phyloP scores from a whole-genome alignment of 163 green algal genomes.

The Smithsoniella earleae region DNA sequence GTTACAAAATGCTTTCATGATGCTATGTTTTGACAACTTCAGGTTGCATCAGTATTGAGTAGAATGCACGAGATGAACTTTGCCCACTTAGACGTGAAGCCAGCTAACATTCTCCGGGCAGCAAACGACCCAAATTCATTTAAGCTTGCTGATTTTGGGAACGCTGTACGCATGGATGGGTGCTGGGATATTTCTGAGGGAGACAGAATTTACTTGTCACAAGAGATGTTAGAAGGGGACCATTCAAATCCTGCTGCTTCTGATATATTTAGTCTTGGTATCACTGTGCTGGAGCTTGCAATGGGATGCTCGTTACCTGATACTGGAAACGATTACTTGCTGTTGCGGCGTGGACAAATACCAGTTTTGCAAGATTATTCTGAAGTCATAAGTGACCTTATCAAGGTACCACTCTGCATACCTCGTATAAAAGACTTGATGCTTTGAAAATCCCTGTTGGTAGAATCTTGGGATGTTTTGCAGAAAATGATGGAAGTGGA shows the following conservation, averaged over 20 bases:
- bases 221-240: neutral
- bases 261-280: slow-evolving; percentile 11
- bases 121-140: neutral
- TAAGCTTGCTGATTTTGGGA: neutral
- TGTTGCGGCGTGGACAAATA: neutral
- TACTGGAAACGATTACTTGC: neutral
- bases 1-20: neutral
- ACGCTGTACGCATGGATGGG: neutral
- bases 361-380: neutral
- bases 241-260: neutral
- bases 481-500: too few relatives aligned
- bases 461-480: too few relatives aligned
- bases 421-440: too few relatives aligned
- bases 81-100: slow-evolving; percentile 15
- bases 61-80: neutral
- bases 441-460: too few relatives aligned
- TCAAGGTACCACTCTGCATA: too few relatives aligned
- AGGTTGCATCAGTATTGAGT: neutral
- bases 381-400: neutral
- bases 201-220: neutral
- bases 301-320: neutral
- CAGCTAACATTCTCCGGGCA: neutral
- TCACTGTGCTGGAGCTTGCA: neutral
- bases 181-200: neutral
- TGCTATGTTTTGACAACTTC: neutral